Base-by-base conservation (phyloP, 768 basidiomycete genomes). In the Tylopilus intermedius region DNA sequence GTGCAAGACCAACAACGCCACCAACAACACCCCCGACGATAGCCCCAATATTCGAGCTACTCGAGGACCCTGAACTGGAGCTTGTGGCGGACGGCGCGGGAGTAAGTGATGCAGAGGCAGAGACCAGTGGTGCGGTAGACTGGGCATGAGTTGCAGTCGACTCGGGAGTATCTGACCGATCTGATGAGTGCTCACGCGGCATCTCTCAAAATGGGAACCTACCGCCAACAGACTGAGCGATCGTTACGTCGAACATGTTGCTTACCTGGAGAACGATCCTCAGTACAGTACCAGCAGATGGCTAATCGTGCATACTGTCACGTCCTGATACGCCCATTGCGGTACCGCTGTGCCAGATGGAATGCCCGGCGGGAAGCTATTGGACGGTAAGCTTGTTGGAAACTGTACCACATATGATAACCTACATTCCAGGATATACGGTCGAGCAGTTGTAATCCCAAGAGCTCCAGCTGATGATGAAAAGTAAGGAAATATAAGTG, bases 311-410 rank as follows among this genome's bases (percentile, higher is more conserved):
- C 76, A 45, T 59, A 76, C 75, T 61, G 71, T 63, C 18, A 83
- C 77, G 51, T 80, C 75, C 27, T 79, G 66, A 55, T 77, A 86
- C 10, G 83, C 83, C 84, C 84, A 86, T 10, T 74, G 74, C 6
- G 82, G 83, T 21, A 85, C 73, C 8, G 71, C 67, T 2, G 78
- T 71, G 8, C 74, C 76, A 0, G 58, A 51, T 2, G 83, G 83
- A 42, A 84, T 66, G n/a, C 65, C 58, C n/a, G 22, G 45, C 0
- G 79, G 77, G 55, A 70, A 83, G 14, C 79, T 79, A 39, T 47
- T 15, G 46, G 5, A 30, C 21, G 10, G n/a, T 57, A 8, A 57
- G 26, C 18, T 24, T 21, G 2, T 15, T 7, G 13, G n/a, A 14
- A 41, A 42, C n/a, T 21, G 10, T 5, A 30, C 2, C 15, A n/a